phyloP scores from a whole-genome alignment of 805 yeast genomes.

The Pichia rugopelliculosa region DNA sequence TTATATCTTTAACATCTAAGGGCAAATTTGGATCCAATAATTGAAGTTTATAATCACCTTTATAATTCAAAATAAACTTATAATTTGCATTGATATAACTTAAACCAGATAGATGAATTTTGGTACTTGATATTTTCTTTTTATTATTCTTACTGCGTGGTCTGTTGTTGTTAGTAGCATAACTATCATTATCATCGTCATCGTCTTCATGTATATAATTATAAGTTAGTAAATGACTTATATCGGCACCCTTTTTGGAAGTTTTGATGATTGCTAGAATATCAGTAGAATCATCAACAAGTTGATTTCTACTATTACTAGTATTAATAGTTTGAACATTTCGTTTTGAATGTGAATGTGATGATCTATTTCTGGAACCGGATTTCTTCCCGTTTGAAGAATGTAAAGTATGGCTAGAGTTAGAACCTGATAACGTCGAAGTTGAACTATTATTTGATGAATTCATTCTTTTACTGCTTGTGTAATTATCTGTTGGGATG shows the following conservation, averaged over 20 bases:
- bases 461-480: neutral
- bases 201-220: constrained; percentile 32
- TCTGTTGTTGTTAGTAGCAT: constrained; percentile 8
- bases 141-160: constrained; percentile 18
- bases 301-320: neutral
- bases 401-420: neutral
- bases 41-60: constrained; percentile 50
- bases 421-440: neutral
- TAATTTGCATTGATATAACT: constrained; percentile 76
- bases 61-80: constrained; percentile 69
- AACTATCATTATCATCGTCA: constrained; percentile 1
- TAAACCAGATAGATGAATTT: constrained; percentile 51
- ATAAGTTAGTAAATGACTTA: constrained; percentile 62
- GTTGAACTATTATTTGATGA: neutral
- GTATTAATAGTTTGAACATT: neutral
- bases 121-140: neutral
- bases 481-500: neutral
- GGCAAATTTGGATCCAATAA: constrained; percentile 69
- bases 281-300: constrained; percentile 12
- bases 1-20: constrained; percentile 50
- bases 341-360: neutral
- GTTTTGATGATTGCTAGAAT: constrained; percentile 15
- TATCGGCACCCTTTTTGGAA: constrained; percentile 28
- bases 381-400: neutral
- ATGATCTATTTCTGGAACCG: constrained; percentile 8